Conservation (phyloP, 495 filamentous ascomycete genomes). For the Staphylotrichum longicolle region DNA sequence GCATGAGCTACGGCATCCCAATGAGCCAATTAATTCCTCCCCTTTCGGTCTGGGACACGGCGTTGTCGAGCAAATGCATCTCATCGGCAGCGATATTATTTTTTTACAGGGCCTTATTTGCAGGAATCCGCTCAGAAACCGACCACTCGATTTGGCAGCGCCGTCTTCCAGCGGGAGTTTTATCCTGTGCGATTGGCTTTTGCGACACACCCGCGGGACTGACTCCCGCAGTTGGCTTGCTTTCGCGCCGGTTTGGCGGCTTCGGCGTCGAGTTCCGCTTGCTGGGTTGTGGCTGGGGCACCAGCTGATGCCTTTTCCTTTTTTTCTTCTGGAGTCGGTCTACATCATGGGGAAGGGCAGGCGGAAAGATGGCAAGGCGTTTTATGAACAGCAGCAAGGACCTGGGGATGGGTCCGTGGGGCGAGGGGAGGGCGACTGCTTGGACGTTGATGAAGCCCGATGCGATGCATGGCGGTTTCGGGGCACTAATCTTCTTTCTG, state of each 20-base stretch:
- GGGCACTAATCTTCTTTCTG: conserved; percentile 15
- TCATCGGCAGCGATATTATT: conserved; percentile 4
- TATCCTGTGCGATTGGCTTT: neutral
- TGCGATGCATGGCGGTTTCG: conserved; percentile 6
- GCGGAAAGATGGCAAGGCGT: conserved; percentile 14
- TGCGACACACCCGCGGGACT: neutral
- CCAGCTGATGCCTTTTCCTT: neutral
- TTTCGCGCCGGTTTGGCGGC: neutral
- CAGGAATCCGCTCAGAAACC: neutral
- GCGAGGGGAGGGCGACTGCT: conserved; percentile 1
- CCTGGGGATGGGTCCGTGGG: neutral
- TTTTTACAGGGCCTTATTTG: neutral
- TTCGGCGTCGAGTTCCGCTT: neutral
- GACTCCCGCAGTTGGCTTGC: neutral
- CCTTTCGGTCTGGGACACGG: conserved; percentile 9
- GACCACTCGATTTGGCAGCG: neutral
- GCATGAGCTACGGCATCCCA: conserved; percentile 5
- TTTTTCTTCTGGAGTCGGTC: conserved; percentile 13
- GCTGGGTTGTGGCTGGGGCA: neutral
- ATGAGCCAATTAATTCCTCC: conserved; percentile 15
- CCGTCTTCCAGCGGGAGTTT: neutral
- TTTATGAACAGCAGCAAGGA: conserved; percentile 14
- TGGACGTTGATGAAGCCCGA: conserved; percentile 7
- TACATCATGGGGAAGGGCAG: conserved; percentile 6
- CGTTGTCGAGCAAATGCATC: conserved; percentile 14